Evolutionary conservation across 495 filamentous ascomycete genomes (phyloP), one percentile per base, ranked within the genome.

Genomic region (Aspergillus saccharolyticus): DNA sequence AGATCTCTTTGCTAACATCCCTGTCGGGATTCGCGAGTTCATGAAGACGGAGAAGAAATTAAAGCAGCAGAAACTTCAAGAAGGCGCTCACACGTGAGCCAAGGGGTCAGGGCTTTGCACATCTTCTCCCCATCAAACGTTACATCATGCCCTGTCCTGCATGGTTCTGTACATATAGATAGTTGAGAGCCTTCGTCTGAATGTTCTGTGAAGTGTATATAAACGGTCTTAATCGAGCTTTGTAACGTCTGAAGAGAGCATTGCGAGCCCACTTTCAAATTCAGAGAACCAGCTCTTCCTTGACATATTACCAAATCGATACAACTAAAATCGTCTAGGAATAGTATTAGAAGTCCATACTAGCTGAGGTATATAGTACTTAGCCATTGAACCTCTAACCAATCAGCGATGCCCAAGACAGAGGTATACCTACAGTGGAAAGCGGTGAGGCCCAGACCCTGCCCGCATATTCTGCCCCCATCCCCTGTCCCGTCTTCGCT

Each of bases 11-110:
- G 83, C 82, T 54, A 85, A 83, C 60, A 84, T 98, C 44, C 93
- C 95, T 0, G 89, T 98, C 19, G 95, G 94, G 6, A 96, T 98
- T 59, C 80, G 88, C 55, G 94, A 95, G 69, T 98, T 98, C 71
- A 97, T 98, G 93, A 89, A 87, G 77, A 91, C 86, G 49, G 94
- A 98, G 78, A 98, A 97, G 81, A 86, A 74, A 70, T 72, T 98
- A 58, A 91, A 90, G 70, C 80, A 88, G 72, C 80, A 88, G 72
- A 89, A 83, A 71, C 86, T 89, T 66, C 66, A 74, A 53, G 68
- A 75, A 51, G 67, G 73, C 50, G 60, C 57, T 22, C 30, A 48
- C 18, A 42, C 56, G 14, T 74, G 63, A 70, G 18, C 19, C 25
- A 28, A 21, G 9, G 15, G 30, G 4, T n/a, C 20, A 49, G n/a